These are phyloP conservation scores for Fagopyrum esculentum DNA, from an alignment of 148 eudicot species.

Conservation along the genomic window DNA sequence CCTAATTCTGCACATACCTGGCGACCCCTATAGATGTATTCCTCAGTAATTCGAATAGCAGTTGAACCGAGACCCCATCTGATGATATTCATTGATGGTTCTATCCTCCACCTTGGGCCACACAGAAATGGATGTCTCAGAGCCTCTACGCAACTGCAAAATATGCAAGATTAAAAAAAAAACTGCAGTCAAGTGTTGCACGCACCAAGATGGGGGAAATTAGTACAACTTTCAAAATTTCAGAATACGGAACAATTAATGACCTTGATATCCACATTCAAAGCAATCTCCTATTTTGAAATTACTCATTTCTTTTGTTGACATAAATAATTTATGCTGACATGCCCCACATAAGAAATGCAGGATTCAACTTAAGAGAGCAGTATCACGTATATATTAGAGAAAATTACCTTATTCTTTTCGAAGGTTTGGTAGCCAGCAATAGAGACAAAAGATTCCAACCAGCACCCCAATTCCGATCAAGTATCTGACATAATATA, in stretches of 20 bases:
- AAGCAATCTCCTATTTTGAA: background rate
- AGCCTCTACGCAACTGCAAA: slow-evolving; percentile 79
- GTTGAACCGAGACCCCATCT: slow-evolving; percentile 98
- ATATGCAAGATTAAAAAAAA: slow-evolving; percentile 6
- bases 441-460: slow-evolving; percentile 82
- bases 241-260: background rate
- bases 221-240: background rate
- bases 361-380: background rate
- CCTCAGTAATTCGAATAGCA: slow-evolving; percentile 87
- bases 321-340: background rate
- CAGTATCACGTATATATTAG: background rate
- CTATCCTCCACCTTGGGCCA: slow-evolving; percentile 90
- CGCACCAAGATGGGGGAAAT: background rate
- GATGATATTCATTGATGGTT: slow-evolving; percentile 78
- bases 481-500: slow-evolving; percentile 57
- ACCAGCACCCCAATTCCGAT: slow-evolving; percentile 98
- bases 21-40: slow-evolving; percentile 73
- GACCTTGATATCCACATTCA: background rate
- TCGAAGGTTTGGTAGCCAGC: slow-evolving; percentile 75
- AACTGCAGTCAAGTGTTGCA: background rate
- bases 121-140: slow-evolving; percentile 93
- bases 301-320: background rate
- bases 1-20: slow-evolving; percentile 44
- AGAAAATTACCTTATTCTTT: slow-evolving; percentile 63
- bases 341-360: background rate